Conservation (phyloP, 306 rosid genomes). For the Rosa multiflora region DNA sequence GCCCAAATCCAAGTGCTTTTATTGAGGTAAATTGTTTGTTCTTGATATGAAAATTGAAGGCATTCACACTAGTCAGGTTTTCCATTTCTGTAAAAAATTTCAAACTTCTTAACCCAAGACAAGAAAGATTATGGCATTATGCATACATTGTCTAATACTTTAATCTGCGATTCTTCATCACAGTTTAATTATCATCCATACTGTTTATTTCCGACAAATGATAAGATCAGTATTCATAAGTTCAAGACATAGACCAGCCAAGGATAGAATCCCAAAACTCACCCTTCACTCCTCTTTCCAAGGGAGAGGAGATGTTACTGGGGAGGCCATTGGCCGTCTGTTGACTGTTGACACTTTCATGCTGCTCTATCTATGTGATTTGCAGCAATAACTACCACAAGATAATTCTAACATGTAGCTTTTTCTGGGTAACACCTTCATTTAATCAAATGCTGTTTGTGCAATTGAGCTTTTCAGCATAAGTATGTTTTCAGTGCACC, state of each 20-base stretch:
- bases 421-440: background rate
- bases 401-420: background rate
- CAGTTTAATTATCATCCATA: background rate
- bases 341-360: background rate
- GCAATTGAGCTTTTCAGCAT: background rate
- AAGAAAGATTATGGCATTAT: background rate
- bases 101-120: background rate
- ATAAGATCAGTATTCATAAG: background rate
- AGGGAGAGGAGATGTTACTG: background rate
- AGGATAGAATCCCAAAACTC: background rate
- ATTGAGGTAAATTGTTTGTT: conserved; percentile 47
- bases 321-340: background rate
- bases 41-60: background rate
- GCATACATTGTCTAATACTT: background rate
- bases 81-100: background rate
- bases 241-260: background rate
- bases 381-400: background rate
- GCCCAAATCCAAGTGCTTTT: conserved; percentile 75
- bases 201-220: background rate
- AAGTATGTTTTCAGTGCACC: background rate
- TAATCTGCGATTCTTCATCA: background rate
- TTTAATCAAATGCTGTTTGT: conserved; percentile 3
- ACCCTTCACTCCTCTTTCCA: background rate
- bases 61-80: background rate
- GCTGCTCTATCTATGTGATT: background rate